Base-by-base conservation (phyloP, 352 stramenopile genomes). In the Achlya hypogyna region DNA sequence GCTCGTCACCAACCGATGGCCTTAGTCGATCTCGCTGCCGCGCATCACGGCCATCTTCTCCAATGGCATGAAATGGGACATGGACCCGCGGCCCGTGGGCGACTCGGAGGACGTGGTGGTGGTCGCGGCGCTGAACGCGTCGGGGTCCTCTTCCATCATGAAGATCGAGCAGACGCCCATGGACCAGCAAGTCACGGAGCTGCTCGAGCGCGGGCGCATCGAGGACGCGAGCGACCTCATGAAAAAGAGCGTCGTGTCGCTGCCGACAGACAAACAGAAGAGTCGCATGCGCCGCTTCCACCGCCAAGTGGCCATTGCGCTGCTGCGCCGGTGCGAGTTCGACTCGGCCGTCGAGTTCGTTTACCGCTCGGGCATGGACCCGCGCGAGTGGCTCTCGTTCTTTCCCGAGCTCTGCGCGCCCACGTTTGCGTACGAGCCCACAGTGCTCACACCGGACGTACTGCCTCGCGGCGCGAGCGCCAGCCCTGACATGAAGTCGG, bases 21-120 rank as follows among this genome's bases (percentile, higher is more conserved):
- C 22, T 20, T 65, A 65, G 60, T 86, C 77, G 6, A 72, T 95
- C 51, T 71, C 84, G 14, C 71, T 95, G 8, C 73, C 76, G 27
- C 75, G 78, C 23, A 85, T 76, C 5, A 76, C 77, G 8, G 86
- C 78, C 23, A 90, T 95, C 69, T 95, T 95, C 70, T 77, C 78
- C 47, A 95, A 95, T 68, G 86, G 86, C n/a, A 95, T 95, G 86
- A 95, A 95, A 72, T 95, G 84, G 71, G 84, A 95, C 69, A 95
- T 95, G 86, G 84, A 93, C 28, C 86, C 86, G 2, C 76, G 86
- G 23, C 80, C 76, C 12, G 81, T 71, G 27, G 82, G 81, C 34
- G 86, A 95, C 53, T 76, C 72, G 3, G 86, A 95, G 59, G 86
- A 95, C 53, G 79, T 93, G 10, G 71, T 95, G 40, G 74, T 95